phyloP scores from a whole-genome alignment of 345 rosid genomes.

The Eucalyptus curtisii region DNA sequence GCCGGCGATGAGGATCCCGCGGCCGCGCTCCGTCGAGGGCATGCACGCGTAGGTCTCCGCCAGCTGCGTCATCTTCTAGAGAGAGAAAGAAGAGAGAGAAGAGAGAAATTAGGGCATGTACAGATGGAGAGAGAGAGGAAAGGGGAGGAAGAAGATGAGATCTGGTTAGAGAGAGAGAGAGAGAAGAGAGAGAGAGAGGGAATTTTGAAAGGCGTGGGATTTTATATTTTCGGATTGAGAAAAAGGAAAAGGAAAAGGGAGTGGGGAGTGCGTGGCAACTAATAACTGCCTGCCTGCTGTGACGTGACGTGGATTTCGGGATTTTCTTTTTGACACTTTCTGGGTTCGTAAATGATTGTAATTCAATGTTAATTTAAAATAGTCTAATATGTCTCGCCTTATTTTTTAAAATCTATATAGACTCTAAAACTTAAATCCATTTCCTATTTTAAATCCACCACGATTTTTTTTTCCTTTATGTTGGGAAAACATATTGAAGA shows the following conservation, averaged over 20 bases:
- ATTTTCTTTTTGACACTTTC: neutral
- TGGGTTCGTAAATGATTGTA: too few relatives aligned
- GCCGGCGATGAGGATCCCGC: constrained; percentile 80
- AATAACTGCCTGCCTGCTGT: neutral
- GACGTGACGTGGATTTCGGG: neutral
- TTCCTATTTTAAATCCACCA: neutral
- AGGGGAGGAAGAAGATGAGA: neutral
- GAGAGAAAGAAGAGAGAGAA: neutral
- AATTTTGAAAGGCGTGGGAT: neutral
- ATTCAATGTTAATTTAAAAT: neutral
- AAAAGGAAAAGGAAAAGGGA: too few relatives aligned
- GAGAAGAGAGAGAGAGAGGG: neutral
- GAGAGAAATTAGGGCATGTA: neutral
- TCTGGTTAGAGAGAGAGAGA: neutral
- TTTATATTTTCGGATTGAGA: neutral
- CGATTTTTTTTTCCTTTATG: neutral
- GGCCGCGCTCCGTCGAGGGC: constrained; percentile 91
- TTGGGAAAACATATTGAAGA: neutral
- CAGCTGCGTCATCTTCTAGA: constrained; percentile 24
- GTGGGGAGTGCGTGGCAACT: neutral
- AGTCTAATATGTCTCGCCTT: neutral
- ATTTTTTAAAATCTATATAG: neutral
- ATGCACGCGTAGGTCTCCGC: constrained; percentile 77
- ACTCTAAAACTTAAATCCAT: neutral
- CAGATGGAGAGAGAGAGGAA: neutral